Evolutionary conservation across 768 basidiomycete genomes (phyloP), one percentile per base, ranked within the genome.

Genomic region (Gloeopeniophorella convolvens): DNA sequence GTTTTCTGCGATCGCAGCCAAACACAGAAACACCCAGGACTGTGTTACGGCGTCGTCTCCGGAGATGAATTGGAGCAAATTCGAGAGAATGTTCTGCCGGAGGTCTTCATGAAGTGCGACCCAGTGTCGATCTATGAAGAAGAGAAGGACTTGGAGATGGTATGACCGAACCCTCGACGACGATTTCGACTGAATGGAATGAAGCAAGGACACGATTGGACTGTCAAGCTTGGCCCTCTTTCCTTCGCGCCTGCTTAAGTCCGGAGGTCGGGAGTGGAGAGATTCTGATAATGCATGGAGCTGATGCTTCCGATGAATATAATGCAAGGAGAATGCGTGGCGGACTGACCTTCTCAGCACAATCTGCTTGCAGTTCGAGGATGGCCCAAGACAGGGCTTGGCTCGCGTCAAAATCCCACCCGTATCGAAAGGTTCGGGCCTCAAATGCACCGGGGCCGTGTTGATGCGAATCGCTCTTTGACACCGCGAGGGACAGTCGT

Each of bases 111-210:
- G 82, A 20, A 96, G 65, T 20, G 71, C 62, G 12, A 56, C 23
- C 89, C 89, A 92, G 62, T 94, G 82, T 21, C 79, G 74, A 58
- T 88, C 81, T 54, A 93, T 76, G 62, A 96, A 72, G 70, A 97
- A 96, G 20, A 94, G 77, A 3, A 96, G 70, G 9, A 82, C 72
- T 65, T 96, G 92, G 1, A 95, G 67, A 56, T 76, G 71, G 56
- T 77, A 68, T 69, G 76, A 54, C 63, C 68, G 59, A 67, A 73
- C 58, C 62, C 58, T 56, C 58, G 67, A 61, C 3, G 65, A 55
- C 15, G 49, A 53, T 37, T 66, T 62, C 8, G 62, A 51, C 45
- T 71, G 71, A 51, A 85, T 73, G 10, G 72, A 72, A 42, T 68
- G 59, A 9, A 90, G 69, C 16, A 90, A 66, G 15, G 70, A 64